Evolutionary conservation across 23 red algal species (phyloP), one percentile per base, ranked within the genome.

Genomic region (Chondrus crispus): DNA sequence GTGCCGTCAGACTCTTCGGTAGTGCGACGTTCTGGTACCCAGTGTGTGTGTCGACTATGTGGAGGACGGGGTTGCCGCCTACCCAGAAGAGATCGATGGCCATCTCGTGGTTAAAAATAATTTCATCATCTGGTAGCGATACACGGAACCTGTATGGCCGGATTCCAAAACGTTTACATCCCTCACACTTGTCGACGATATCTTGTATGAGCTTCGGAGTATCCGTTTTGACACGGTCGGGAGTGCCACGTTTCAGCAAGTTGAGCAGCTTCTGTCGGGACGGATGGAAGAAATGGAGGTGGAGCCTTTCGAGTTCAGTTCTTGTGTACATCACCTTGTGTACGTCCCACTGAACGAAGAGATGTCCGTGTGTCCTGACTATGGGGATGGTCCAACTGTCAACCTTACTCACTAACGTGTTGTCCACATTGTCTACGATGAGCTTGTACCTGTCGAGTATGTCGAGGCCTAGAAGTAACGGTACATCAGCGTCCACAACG

Each of bases 31-130:
- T 38, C 26, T 20, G 26, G 38, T 39, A 77, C 22, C 43, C 29
- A 47, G 45, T 58, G 46, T 52, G 46, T 10, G 51, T 60, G 51
- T 62, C 18, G 33, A 82, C 78, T 82, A 62, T 38, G 33, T 82
- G 78, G 42, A 82, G 78, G 33, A 51, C 51, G 29, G 78, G 46
- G 22, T 82, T 50, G 52, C 51, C 51, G 46, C 55, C 51, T 29
- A 82, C 35, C 5, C 45, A 82, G 30, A 82, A 50, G 30, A 82
- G 78, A 60, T 82, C 78, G n/a, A 58, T 82, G 48, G 46, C 51
- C 20, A 82, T 37, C 40, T 82, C 52, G 55, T 62, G 78, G 51
- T 60, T 60, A 38, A 60, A 82, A 62, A 82, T 45, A 24, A 8
- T 53, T 51, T 82, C 48, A 26, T 51, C 48, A 58, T 40, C 29